These are phyloP conservation scores for Orbilia oligospora DNA, from an alignment of 2,329 filamentous ascomycete species.

Conservation along the genomic window DNA sequence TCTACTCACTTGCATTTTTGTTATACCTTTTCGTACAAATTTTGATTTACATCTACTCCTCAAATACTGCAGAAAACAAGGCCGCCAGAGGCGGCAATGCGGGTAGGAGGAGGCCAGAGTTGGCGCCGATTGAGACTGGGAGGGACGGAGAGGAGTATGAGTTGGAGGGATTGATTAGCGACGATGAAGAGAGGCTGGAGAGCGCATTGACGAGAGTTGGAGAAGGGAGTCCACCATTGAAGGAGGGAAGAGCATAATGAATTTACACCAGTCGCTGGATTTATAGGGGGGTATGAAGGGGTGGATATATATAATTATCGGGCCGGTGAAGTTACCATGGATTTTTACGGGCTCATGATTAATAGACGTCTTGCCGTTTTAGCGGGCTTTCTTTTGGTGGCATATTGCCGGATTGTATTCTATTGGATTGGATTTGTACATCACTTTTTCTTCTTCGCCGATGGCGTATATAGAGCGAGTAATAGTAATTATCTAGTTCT, in stretches of 20 bases:
- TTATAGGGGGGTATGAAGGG: not conserved
- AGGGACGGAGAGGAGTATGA: conserved; percentile 92
- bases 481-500: not conserved
- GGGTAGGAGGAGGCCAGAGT: conserved; percentile 39
- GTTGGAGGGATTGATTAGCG: conserved; percentile 88
- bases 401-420: conserved; percentile 1
- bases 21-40: conserved; percentile 78
- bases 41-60: conserved; percentile 45
- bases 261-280: not conserved
- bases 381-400: conserved; percentile 8
- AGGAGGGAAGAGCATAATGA: not conserved
- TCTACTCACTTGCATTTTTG: conserved; percentile 91
- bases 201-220: conserved; percentile 67
- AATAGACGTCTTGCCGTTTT: conserved; percentile 1
- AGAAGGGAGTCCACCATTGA: conserved; percentile 21
- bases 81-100: conserved; percentile 66
- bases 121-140: conserved; percentile 67
- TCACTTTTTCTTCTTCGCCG: not conserved
- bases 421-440: not conserved
- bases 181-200: conserved; percentile 79
- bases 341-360: not conserved
- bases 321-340: not conserved
- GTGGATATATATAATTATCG: not conserved
- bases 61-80: conserved; percentile 40
- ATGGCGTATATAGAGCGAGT: not conserved